Percentiles rank a stretch among this genome's conserved stretches.
Conservation (phyloP, 805 yeast genomes). For the Saccharomycopsis microspora region DNA sequence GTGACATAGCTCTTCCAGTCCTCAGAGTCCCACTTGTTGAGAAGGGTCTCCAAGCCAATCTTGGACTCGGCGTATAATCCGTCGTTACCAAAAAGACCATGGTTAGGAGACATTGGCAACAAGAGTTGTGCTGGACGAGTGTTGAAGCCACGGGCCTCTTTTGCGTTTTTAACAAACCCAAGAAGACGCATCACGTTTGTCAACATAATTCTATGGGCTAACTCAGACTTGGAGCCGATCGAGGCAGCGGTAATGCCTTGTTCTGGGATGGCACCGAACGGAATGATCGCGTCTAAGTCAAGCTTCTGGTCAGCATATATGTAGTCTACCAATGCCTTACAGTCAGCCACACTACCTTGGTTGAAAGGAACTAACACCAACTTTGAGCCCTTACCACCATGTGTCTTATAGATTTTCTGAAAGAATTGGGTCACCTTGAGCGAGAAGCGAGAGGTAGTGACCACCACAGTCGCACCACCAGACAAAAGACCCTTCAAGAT, state of each 20-base stretch:
- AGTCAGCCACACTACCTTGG: constrained; percentile 95
- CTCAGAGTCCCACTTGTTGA: constrained; percentile 98
- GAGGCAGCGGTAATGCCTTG: constrained; percentile 91
- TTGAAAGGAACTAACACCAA: constrained; percentile 96
- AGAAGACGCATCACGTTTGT: constrained; percentile 87
- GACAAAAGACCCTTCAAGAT: constrained; percentile 85
- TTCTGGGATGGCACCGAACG: constrained; percentile 99
- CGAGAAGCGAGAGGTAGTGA: constrained; percentile 92
- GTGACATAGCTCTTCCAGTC: constrained; percentile 93
- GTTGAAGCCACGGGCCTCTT: constrained; percentile 62
- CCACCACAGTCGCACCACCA: constrained; percentile 97
- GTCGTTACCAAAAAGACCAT: constrained; percentile 97
- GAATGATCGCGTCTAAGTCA: constrained; percentile 89
- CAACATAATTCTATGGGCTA: constrained; percentile 97
- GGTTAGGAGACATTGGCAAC: constrained; percentile 96
- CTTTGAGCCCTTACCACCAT: constrained; percentile 86
- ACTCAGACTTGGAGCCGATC: constrained; percentile 90
- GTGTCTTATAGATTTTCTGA: constrained; percentile 85
- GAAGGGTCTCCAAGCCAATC: constrained; percentile 86
- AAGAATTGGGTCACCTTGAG: constrained; percentile 91
- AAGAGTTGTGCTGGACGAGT: constrained; percentile 98
- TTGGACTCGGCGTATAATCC: constrained; percentile 98
- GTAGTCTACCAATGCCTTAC: constrained; percentile 71
- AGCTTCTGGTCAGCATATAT: constrained; percentile 75
- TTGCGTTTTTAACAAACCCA: constrained; percentile 82